Evolutionary conservation across 345 rosid species (phyloP), one percentile per base, ranked within the genome.

Genomic region (Eucalyptus erythrocorys): DNA sequence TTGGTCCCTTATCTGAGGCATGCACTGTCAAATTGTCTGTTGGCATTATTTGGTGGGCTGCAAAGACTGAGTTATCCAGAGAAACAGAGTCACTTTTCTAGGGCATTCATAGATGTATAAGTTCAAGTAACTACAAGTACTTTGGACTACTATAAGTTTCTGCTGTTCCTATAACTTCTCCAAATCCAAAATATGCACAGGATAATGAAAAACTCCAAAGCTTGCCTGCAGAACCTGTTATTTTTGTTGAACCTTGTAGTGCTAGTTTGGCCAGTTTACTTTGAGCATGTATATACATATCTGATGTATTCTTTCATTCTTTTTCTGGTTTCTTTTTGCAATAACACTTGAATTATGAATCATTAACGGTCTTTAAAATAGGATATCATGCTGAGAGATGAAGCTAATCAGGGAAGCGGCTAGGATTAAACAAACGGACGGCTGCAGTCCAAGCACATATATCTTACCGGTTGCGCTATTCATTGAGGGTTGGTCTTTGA

Each of bases 341-440:
- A 71, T 71, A 85, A n/a, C 85, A 26, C 37, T 61, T 30, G 80
- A 37, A 24, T 87, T 16, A 68, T 27, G 53, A 32, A 42, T 17
- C 53, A 48, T 87, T 87, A 42, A 87, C 76, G 45, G 30, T 37
- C 68, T 91, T 93, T 88, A 87, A 76, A 32, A 37, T 88, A 97
- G 99, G 99, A 97, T 89, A 96, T 97, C 68, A 89, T 92, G 64
- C 92, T 97, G 89, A 95, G 96, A 90, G 99, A 97, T 88, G 99
- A 97, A 95, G 88, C 94, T 86, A 90, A 85, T 85, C 84, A 47
- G 81, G 94, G 89, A 48, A 91, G 89, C 68, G 86, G 76, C 91
- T 87, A 76, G 93, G 92, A 88, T 30, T 91, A 57, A 87, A 32
- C 85, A 86, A 86, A 89, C 94, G 86, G 90, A 32, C 42, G 17